phyloP scores from a whole-genome alignment of 768 basidiomycete genomes.

The Lentinus brumalis region DNA sequence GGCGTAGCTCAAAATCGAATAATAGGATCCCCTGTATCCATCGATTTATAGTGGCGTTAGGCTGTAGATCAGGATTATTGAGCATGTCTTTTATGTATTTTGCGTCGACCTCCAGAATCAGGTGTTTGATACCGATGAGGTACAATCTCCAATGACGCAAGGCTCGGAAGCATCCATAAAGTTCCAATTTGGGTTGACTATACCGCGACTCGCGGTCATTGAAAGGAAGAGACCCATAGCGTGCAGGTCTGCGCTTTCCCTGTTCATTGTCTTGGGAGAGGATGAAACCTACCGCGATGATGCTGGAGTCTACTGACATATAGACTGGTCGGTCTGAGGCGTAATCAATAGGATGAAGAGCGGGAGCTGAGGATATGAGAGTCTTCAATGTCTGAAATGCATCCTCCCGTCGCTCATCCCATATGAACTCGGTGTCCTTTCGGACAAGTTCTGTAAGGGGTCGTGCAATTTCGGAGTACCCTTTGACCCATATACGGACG shows the following conservation, averaged over 20 bases:
- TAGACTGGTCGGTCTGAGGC: slow-evolving; percentile 28
- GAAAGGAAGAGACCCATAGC: slow-evolving; percentile 38
- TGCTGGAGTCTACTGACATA: slow-evolving; percentile 40
- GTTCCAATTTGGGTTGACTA: slow-evolving; percentile 32
- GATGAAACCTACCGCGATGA: slow-evolving; percentile 38
- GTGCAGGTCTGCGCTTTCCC: slow-evolving; percentile 23
- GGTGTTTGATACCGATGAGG: slow-evolving; percentile 32
- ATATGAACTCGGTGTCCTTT: slow-evolving; percentile 34
- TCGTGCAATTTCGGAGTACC: slow-evolving; percentile 10
- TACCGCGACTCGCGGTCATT: slow-evolving; percentile 30
- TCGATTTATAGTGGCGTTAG: slow-evolving; percentile 40
- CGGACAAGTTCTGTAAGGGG: slow-evolving; percentile 16
- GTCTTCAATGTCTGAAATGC: slow-evolving; percentile 34
- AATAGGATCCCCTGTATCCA: slow-evolving; percentile 44
- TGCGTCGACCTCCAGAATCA: slow-evolving; percentile 41
- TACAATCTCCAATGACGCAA: slow-evolving; percentile 24
- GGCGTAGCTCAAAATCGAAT: slow-evolving; percentile 40
- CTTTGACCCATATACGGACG: slow-evolving; percentile 22
- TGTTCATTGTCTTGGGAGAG: slow-evolving; percentile 35
- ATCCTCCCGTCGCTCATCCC: slow-evolving; percentile 30
- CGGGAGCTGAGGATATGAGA: slow-evolving; percentile 26
- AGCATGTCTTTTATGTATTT: slow-evolving; percentile 47
- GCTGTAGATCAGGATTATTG: slow-evolving; percentile 39
- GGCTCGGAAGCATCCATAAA: slow-evolving; percentile 29
- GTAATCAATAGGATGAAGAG: slow-evolving; percentile 38